Percentiles rank a stretch among this genome's conserved stretches.
Evolutionary conservation across 345 rosid species (phyloP).

Genomic region (Brassica incana): DNA sequence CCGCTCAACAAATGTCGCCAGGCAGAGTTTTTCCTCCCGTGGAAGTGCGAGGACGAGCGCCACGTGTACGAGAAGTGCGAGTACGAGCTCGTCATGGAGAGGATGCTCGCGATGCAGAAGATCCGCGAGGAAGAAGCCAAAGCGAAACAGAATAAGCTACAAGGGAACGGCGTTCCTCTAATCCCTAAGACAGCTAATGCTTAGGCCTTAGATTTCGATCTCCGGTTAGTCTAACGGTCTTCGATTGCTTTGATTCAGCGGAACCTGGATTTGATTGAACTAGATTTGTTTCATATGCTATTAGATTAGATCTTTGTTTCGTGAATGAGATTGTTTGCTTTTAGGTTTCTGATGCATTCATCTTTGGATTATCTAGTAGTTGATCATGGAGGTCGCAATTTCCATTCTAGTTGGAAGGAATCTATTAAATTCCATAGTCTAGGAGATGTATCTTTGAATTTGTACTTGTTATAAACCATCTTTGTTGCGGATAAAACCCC

Average conservation of each 20-base stretch:
- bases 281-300: not conserved
- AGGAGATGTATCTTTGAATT: too few relatives aligned
- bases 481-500: too few relatives aligned
- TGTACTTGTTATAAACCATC: too few relatives aligned
- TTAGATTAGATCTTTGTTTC: conserved; percentile 12
- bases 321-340: not conserved
- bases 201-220: conserved; percentile 34
- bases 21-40: conserved; percentile 87
- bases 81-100: conserved; percentile 98
- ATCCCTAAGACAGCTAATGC: conserved; percentile 88
- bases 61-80: conserved; percentile 95
- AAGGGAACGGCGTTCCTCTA: conserved; percentile 57
- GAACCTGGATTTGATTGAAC: conserved; percentile 7
- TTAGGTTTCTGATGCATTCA: not conserved
- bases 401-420: too few relatives aligned
- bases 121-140: conserved; percentile 80
- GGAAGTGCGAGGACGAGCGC: conserved; percentile 97
- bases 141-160: conserved; percentile 49
- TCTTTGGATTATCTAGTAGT: not conserved
- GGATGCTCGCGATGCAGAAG: conserved; percentile 99
- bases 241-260: not conserved
- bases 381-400: too few relatives aligned
- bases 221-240: conserved; percentile 29
- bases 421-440: too few relatives aligned
- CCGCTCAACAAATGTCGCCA: conserved; percentile 98